Base-by-base conservation (phyloP, 306 rosid genomes). In the Ormosia semicastrata region DNA sequence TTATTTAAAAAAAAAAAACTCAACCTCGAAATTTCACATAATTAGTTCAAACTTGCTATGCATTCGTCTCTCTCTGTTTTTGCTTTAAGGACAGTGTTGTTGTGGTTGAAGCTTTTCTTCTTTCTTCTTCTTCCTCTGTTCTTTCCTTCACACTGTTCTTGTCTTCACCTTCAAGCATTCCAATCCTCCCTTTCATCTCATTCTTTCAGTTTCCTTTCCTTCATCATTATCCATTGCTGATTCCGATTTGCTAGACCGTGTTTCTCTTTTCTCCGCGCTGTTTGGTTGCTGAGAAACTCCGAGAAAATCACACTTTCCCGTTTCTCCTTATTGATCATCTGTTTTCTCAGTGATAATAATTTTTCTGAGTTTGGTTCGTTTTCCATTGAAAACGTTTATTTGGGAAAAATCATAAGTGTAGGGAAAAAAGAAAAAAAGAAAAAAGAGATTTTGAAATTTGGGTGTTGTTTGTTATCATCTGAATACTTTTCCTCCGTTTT, bases 211-310 rank as follows among this genome's bases (percentile, higher is more conserved):
- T 24, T 24, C 24, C 78, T 30, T 15, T 76, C 44, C 40, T 74
- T 74, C 69, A 13, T 74, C 49, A 1, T 37, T 30, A 13, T 36
- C 52, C n/a, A 32, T 63, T 24, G 1, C 62, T 15, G 70, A 81
- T 81, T 79, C 71, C 81, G 68, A 73, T 81, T 73, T 40, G 39
- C 1, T 14, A 24, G 24, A 24, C 24, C 24, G 24, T 24, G 6
- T 60, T 52, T 65, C 41, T 9, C 54, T 17, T 58, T 66, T 67
- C 60, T 73, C 49, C 77, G 39, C 50, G 17, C 32, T 65, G 53
- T 83, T 91, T 86, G 79, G 40, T 57, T 75, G 14, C 70, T 76
- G 57, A 82, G 79, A 80, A 81, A 73, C 56, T 43, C 34, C 32
- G 5, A 18, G 41, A 70, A 30, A 43, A 43, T 63, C 63, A 11